phyloP scores from a whole-genome alignment of 306 rosid genomes.

The Trifolium repens region DNA sequence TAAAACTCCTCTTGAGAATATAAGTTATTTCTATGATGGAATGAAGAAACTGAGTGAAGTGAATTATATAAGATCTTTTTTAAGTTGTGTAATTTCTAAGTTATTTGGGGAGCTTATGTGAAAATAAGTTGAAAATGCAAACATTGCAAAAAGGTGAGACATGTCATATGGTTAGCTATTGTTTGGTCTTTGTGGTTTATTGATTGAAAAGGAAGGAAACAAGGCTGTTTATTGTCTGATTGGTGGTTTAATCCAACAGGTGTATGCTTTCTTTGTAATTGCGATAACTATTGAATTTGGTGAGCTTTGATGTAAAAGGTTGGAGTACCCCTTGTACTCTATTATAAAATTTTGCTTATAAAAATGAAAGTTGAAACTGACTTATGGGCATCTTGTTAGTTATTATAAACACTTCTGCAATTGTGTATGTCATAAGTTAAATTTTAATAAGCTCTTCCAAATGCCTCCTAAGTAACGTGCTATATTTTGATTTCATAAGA shows the following conservation, averaged over 20 bases:
- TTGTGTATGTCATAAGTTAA: not conserved
- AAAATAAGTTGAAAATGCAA: not conserved
- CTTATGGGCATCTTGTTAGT: not conserved
- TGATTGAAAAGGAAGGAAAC: too few species aligned
- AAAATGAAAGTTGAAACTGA: not conserved
- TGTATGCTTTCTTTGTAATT: not conserved
- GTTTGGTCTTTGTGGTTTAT: not conserved
- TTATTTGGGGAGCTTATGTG: not conserved
- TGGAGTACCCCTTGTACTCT: not conserved
- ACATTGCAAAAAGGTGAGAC: not conserved
- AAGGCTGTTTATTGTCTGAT: not conserved
- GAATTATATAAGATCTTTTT: not conserved
- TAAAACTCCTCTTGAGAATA: not conserved
- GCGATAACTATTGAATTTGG: not conserved
- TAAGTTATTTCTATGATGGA: not conserved
- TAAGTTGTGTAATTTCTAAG: not conserved
- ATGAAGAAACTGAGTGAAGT: not conserved
- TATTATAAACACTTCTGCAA: not conserved
- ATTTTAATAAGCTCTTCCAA: not conserved
- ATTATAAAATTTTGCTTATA: not conserved
- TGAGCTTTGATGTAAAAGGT: not conserved
- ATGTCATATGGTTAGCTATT: not conserved
- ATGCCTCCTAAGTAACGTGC: not conserved
- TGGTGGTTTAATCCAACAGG: not conserved
- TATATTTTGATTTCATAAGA: slow-evolving; percentile 16